Evolutionary conservation across 306 rosid species (phyloP).

Genomic region (Castanea sativa): DNA sequence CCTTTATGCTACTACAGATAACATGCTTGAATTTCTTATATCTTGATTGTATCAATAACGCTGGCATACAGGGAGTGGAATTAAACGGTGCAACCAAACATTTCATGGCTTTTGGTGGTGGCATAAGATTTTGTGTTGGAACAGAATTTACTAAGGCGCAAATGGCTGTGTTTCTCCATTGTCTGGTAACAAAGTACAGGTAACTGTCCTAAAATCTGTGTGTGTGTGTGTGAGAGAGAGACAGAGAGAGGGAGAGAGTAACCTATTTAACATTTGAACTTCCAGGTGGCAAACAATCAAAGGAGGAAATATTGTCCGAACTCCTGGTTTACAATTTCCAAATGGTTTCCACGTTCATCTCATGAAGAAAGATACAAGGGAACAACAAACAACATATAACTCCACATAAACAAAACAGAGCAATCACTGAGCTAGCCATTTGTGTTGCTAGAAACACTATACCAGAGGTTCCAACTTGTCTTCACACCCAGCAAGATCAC

Average conservation of each 20-base stretch:
- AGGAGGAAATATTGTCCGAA: conserved; percentile 77
- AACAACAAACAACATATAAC: conserved; percentile 15
- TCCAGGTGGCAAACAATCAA: conserved; percentile 55
- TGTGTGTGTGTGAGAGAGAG: not conserved
- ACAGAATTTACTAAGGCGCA: conserved; percentile 92
- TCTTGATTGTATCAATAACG: conserved; percentile 11
- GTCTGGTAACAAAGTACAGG: conserved; percentile 85
- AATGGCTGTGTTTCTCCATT: conserved; percentile 91
- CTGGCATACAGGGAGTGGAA: conserved; percentile 56
- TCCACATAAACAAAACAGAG: conserved; percentile 24
- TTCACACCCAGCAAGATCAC: conserved; percentile 13
- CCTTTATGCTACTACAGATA: not conserved
- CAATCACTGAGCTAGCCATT: not conserved
- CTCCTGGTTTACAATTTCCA: conserved; percentile 81
- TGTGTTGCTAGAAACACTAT: conserved; percentile 5
- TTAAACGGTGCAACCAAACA: conserved; percentile 58
- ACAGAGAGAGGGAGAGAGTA: conserved; percentile 10
- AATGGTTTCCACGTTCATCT: conserved; percentile 68
- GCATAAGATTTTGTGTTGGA: conserved; percentile 97
- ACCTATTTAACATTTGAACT: conserved; percentile 18
- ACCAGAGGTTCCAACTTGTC: conserved; percentile 2
- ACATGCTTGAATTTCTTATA: conserved; percentile 6
- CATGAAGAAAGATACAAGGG: conserved; percentile 37
- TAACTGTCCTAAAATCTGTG: conserved; percentile 20
- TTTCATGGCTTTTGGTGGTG: conserved; percentile 99